These are phyloP conservation scores for Suillus subaureus DNA, from an alignment of 768 basidiomycete genomes.

Conservation along the genomic window DNA sequence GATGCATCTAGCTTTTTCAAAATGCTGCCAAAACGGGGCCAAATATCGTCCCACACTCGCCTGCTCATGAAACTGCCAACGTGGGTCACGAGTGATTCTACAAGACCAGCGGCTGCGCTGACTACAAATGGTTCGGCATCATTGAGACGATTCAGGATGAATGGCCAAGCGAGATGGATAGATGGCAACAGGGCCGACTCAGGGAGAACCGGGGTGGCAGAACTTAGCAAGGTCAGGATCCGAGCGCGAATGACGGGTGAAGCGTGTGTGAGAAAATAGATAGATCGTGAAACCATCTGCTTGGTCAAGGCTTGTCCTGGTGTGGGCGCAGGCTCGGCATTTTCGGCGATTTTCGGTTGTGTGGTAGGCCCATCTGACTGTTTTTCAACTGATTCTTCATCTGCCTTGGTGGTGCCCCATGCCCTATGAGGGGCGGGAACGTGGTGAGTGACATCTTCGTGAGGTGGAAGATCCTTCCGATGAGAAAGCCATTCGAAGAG, in stretches of 20 bases:
- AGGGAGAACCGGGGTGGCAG: conserved; percentile 71
- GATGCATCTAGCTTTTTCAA: conserved; percentile 60
- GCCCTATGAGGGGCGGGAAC: conserved; percentile 60
- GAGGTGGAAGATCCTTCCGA: conserved; percentile 37
- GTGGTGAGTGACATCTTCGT: conserved; percentile 50
- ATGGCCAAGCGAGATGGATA: conserved; percentile 93
- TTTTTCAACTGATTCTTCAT: conserved; percentile 27
- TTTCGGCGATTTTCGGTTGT: conserved; percentile 25
- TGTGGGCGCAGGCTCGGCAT: conserved; percentile 55
- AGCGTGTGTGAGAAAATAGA: conserved; percentile 89
- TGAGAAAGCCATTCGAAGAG: conserved; percentile 70
- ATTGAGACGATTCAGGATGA: conserved; percentile 78
- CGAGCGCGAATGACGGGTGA: conserved; percentile 85
- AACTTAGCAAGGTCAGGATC: conserved; percentile 73
- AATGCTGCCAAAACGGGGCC: conserved; percentile 78
- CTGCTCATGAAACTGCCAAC: conserved; percentile 86
- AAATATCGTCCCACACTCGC: conserved; percentile 88
- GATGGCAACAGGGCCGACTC: conserved; percentile 80
- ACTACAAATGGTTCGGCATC: conserved; percentile 82
- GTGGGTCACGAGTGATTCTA: conserved; percentile 70
- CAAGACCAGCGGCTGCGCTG: conserved; percentile 67
- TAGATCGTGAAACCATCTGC: conserved; percentile 83
- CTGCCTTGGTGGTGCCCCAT: conserved; percentile 47
- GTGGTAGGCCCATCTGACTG: conserved; percentile 18
- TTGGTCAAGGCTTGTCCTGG: conserved; percentile 75